Conservation (phyloP, 2,329 filamentous ascomycete species). For the Penicillium sp. region DNA sequence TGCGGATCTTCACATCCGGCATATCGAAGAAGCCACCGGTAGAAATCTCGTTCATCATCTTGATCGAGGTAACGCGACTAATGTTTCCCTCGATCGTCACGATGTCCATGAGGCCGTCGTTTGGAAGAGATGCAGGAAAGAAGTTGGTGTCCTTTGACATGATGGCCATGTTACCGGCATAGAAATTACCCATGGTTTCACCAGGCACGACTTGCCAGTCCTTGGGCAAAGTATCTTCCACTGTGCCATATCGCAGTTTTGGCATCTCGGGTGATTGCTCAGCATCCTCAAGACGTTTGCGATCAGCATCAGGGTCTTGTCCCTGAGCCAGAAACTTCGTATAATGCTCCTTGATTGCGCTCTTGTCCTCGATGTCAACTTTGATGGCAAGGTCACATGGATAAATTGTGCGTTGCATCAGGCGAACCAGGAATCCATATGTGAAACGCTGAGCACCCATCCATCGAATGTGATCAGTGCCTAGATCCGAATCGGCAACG, state of each 20-base stretch:
- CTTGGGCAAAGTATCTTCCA: conserved; percentile 67
- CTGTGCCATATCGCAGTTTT: conserved; percentile 68
- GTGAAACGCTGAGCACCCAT: conserved; percentile 84
- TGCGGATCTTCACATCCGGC: conserved; percentile 70
- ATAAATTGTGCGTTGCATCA: conserved; percentile 71
- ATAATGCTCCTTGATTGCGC: conserved; percentile 68
- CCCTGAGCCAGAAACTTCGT: conserved; percentile 41
- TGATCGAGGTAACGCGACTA: conserved; percentile 58
- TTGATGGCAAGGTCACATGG: conserved; percentile 86
- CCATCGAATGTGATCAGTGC: conserved; percentile 86
- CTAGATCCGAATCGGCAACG: conserved; percentile 82
- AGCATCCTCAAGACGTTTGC: conserved; percentile 30
- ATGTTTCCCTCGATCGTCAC: conserved; percentile 74
- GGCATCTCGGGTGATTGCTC: conserved; percentile 57
- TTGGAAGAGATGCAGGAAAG: conserved; percentile 69
- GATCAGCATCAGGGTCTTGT: conserved; percentile 19
- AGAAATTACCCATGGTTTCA: conserved; percentile 83
- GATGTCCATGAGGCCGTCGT: conserved; percentile 81
- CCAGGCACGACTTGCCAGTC: conserved; percentile 70
- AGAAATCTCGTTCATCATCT: conserved; percentile 66
- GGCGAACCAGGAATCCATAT: conserved; percentile 70
- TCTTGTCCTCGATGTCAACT: conserved; percentile 71
- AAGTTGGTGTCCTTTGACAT: conserved; percentile 85
- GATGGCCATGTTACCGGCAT: conserved; percentile 89
- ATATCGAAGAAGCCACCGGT: conserved; percentile 73